Conservation (phyloP, 257 asterid species). For the Solanum acaule region DNA sequence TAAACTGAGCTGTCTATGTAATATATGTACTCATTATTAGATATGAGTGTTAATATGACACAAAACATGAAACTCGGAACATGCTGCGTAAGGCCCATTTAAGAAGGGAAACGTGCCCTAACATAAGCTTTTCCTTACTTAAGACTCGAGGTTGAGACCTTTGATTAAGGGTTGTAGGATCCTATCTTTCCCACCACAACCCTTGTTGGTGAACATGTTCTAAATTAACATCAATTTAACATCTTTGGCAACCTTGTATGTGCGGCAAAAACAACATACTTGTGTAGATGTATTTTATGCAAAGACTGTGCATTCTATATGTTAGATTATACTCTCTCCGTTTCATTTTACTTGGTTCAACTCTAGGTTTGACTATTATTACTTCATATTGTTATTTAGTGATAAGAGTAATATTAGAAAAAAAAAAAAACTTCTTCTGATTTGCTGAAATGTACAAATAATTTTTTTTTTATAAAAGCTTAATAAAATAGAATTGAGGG, state of each 20-base stretch:
- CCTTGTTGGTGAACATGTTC: neutral
- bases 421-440: neutral
- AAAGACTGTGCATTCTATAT: neutral
- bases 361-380: neutral
- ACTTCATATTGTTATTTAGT: neutral
- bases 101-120: neutral
- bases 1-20: neutral
- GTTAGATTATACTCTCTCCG: neutral
- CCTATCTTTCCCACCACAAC: neutral
- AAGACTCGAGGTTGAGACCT: neutral
- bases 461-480: neutral
- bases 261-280: neutral
- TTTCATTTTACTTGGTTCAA: neutral
- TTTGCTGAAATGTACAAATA: neutral
- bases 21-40: neutral
- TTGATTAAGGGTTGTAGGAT: neutral
- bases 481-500: neutral
- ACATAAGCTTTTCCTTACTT: neutral
- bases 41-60: neutral
- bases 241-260: neutral
- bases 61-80: neutral
- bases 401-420: neutral
- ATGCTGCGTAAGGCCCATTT: neutral
- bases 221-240: neutral
- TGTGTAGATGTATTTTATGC: neutral